Percentiles rank a stretch among this genome's conserved stretches.
Conservation (phyloP, 192 early-diverging fungal genomes). For the Entrophospora sp. region DNA sequence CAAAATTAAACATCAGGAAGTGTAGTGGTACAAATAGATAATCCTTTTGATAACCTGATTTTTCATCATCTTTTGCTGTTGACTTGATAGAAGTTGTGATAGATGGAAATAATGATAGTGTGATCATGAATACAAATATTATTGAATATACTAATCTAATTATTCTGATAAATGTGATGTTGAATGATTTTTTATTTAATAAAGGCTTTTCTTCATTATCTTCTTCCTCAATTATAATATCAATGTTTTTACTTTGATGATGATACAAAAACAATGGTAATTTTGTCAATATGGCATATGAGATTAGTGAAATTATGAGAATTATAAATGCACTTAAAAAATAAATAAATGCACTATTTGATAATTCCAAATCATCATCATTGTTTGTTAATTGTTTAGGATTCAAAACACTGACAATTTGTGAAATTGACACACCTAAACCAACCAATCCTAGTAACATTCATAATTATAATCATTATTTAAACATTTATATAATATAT, state of each 20-base stretch:
- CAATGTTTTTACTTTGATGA: slow-evolving; percentile 22
- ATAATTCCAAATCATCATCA: slow-evolving; percentile 23
- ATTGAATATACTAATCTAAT: neutral
- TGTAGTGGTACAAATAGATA: slow-evolving; percentile 58
- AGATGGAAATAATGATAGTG: slow-evolving; percentile 64
- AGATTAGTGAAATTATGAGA: slow-evolving; percentile 31
- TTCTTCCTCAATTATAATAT: slow-evolving; percentile 21
- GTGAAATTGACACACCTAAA: slow-evolving; percentile 52
- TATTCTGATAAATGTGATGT: slow-evolving; percentile 17
- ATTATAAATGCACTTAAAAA: slow-evolving; percentile 37
- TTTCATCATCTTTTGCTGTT: slow-evolving; percentile 22
- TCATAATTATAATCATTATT: neutral
- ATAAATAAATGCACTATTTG: slow-evolving; percentile 38
- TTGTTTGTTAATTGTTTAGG: slow-evolving; percentile 20
- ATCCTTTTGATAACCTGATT: slow-evolving; percentile 30
- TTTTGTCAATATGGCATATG: slow-evolving; percentile 25
- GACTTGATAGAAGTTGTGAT: slow-evolving; percentile 54
- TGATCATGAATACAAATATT: slow-evolving; percentile 35
- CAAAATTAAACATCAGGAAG: slow-evolving; percentile 62
- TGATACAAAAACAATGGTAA: slow-evolving; percentile 33
- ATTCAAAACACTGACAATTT: slow-evolving; percentile 49
- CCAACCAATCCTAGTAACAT: slow-evolving; percentile 44
- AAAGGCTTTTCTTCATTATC: too few relatives aligned
- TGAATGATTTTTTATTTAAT: too few relatives aligned
- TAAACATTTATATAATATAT: neutral